These are phyloP conservation scores for Casaregolazyma suthepensis DNA, from an alignment of 1,139 yeast genomes.

Conservation along the genomic window DNA sequence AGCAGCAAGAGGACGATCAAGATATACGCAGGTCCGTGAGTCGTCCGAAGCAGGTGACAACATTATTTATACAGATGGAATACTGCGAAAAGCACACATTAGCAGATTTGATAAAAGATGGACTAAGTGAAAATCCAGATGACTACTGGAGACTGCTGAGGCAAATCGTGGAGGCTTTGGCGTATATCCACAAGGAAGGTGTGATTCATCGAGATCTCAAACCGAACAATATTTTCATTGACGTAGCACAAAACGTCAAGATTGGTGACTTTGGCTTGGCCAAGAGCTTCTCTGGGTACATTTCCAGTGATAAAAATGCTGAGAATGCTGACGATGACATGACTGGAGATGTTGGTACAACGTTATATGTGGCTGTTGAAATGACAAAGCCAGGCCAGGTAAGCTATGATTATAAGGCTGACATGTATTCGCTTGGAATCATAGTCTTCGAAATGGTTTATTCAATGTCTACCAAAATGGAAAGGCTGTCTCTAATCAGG, in stretches of 20 bases:
- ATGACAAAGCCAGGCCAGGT: conserved; percentile 12
- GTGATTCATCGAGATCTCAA: conserved; percentile 93
- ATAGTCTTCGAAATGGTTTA: conserved; percentile 94
- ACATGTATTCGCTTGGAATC: conserved; percentile 90
- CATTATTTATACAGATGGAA: conserved; percentile 88
- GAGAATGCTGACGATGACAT: conserved; percentile 54
- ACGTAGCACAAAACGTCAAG: conserved; percentile 78
- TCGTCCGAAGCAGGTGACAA: conserved; percentile 36
- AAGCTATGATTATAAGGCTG: conserved; percentile 79
- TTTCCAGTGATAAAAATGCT: conserved; percentile 11
- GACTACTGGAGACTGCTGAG: conserved; percentile 88
- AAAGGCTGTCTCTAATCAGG: conserved; percentile 66
- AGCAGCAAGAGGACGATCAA: background rate
- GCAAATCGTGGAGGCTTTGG: conserved; percentile 84
- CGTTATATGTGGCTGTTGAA: conserved; percentile 87
- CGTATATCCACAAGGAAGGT: conserved; percentile 89
- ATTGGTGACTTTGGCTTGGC: conserved; percentile 98
- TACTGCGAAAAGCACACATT: conserved; percentile 94
- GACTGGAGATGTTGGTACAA: conserved; percentile 90
- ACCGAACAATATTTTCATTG: conserved; percentile 94
- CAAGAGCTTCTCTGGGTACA: conserved; percentile 38
- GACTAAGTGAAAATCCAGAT: conserved; percentile 61
- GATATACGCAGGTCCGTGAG: background rate
- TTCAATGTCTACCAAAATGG: conserved; percentile 83
- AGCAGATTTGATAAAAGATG: conserved; percentile 73